These are phyloP conservation scores for Lenwebbia sp. DNA, from an alignment of 345 rosid genomes.

Conservation along the genomic window DNA sequence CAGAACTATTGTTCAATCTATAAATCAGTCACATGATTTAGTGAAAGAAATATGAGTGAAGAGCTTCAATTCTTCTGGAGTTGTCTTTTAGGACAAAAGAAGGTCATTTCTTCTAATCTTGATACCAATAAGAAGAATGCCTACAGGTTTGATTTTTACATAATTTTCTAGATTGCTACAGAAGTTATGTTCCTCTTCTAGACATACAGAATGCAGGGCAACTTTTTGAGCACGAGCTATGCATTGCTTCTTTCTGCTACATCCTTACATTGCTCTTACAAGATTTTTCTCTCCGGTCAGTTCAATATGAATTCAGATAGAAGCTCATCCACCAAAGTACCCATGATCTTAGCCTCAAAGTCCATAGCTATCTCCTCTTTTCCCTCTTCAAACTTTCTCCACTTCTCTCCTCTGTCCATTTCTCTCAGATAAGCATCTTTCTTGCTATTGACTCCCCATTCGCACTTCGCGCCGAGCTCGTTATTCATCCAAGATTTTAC, in stretches of 20 bases:
- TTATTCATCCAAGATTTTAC: background rate
- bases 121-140: background rate
- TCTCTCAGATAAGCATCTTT: constrained; percentile 2
- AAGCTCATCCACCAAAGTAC: constrained; percentile 1
- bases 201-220: background rate
- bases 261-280: background rate
- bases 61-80: background rate
- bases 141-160: background rate
- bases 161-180: background rate
- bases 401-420: constrained; percentile 7
- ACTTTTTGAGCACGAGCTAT: background rate
- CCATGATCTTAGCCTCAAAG: background rate
- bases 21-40: background rate
- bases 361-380: background rate
- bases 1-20: background rate
- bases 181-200: background rate
- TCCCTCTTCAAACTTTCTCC: constrained; percentile 2
- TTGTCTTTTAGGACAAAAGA: background rate
- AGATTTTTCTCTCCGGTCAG: background rate
- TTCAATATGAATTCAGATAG: background rate
- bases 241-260: background rate
- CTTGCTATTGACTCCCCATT: constrained; percentile 6
- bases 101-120: background rate
- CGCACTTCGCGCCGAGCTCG: background rate
- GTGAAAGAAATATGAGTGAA: background rate